phyloP scores from a whole-genome alignment of 2,329 filamentous ascomycete genomes.

The Trichoderma arundinaceum region DNA sequence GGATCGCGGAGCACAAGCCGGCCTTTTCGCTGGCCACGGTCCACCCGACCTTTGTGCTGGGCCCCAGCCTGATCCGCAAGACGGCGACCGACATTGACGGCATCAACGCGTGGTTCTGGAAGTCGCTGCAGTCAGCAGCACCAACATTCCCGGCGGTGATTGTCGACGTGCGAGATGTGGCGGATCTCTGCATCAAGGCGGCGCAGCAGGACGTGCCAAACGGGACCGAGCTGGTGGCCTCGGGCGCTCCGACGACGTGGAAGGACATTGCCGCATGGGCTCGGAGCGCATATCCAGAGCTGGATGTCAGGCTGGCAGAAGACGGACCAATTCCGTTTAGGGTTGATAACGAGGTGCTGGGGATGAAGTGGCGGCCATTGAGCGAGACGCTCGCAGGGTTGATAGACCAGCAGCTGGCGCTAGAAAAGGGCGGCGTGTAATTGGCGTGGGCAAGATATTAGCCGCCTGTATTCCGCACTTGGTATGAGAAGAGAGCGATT shows the following conservation, averaged over 20 bases:
- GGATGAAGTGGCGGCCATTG: slow-evolving; percentile 23
- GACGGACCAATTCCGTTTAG: slow-evolving; percentile 12
- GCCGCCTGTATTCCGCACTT: neutral
- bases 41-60: slow-evolving; percentile 34
- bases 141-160: slow-evolving; percentile 24
- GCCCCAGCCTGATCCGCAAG: slow-evolving; percentile 31
- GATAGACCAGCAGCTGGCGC: slow-evolving; percentile 18
- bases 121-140: slow-evolving; percentile 26
- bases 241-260: slow-evolving; percentile 15
- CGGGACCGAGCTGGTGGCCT: slow-evolving; percentile 22
- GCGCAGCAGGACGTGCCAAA: neutral
- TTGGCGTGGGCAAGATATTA: no score
- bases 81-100: slow-evolving; percentile 25
- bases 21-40: slow-evolving; percentile 31
- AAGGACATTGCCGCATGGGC: slow-evolving; percentile 10
- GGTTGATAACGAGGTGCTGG: slow-evolving; percentile 12
- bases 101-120: slow-evolving; percentile 32
- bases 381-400: slow-evolving; percentile 11
- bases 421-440: slow-evolving; percentile 15
- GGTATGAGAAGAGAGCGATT: neutral
- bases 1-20: slow-evolving; percentile 31
- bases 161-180: slow-evolving; percentile 32
- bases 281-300: slow-evolving; percentile 1
- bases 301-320: slow-evolving; percentile 8
- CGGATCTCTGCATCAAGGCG: slow-evolving; percentile 24